A percentile compares a stretch with the other conserved stretches of the same genome.
Evolutionary conservation across 2,329 filamentous ascomycete genomes (phyloP).

Genomic region (Hyphodiscus sp.): DNA sequence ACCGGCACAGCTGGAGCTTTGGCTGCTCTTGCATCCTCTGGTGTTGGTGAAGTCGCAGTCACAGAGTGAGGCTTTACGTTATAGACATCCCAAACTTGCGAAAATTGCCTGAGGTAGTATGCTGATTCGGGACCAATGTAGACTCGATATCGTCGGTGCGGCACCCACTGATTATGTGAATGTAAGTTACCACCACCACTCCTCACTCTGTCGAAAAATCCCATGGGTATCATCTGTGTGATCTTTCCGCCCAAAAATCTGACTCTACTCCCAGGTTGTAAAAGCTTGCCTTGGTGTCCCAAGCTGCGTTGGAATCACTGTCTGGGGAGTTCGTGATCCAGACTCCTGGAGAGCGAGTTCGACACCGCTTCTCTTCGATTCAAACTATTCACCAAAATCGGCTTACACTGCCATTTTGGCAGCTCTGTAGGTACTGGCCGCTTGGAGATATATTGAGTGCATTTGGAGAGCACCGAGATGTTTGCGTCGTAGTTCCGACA

Average conservation of each 20-base stretch:
- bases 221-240: too few species aligned
- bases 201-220: too few species aligned
- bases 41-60: slow-evolving; percentile 49
- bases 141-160: slow-evolving; percentile 47
- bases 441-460: too few species aligned
- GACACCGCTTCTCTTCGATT: slow-evolving; percentile 49
- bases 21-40: slow-evolving; percentile 36
- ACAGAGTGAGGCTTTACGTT: neutral
- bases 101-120: neutral
- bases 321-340: slow-evolving; percentile 30
- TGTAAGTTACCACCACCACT: slow-evolving; percentile 6
- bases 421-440: neutral
- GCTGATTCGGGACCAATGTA: slow-evolving; percentile 29
- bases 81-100: too few species aligned
- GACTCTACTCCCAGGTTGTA: slow-evolving; percentile 11
- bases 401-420: slow-evolving; percentile 38
- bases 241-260: neutral
- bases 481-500: too few species aligned
- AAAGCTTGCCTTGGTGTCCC: slow-evolving; percentile 24
- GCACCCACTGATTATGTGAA: slow-evolving; percentile 10
- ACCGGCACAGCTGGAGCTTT: slow-evolving; percentile 9
- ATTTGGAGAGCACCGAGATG: too few species aligned
- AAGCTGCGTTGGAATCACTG: slow-evolving; percentile 29
- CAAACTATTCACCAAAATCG: slow-evolving; percentile 43
- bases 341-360: slow-evolving; percentile 46